These are phyloP conservation scores for Rhynchospora tenuis DNA, from an alignment of 176 grass and related monocot genomes.

Conservation along the genomic window DNA sequence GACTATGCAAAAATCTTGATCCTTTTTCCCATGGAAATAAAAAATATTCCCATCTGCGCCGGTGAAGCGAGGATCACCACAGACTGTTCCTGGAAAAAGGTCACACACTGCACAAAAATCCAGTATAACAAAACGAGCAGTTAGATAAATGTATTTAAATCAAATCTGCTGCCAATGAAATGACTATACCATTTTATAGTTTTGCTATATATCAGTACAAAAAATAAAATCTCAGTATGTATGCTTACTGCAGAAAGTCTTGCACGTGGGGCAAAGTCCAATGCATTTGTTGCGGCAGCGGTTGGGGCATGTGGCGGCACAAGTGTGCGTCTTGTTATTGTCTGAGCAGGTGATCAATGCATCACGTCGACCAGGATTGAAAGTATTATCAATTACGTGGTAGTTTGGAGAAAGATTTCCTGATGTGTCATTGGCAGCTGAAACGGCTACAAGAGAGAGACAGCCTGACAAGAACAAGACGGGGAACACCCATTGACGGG, in stretches of 20 bases:
- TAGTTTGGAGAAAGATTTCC: not conserved
- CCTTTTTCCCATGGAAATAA: conserved; percentile 67
- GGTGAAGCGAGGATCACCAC: conserved; percentile 58
- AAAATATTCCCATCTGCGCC: conserved; percentile 57
- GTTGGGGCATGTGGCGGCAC: conserved; percentile 15
- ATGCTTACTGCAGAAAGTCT: conserved; percentile 47
- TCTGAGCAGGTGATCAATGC: conserved; percentile 25
- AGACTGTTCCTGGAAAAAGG: conserved; percentile 31
- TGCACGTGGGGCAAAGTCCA: conserved; percentile 41
- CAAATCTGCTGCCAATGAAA: not conserved
- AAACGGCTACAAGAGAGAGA: conserved; percentile 8
- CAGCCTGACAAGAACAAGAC: conserved; percentile 4
- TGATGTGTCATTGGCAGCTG: not conserved
- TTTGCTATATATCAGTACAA: no score
- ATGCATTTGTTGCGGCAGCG: not conserved
- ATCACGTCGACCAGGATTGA: not conserved
- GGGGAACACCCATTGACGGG: not conserved
- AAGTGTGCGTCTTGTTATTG: not conserved
- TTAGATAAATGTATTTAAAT: not conserved
- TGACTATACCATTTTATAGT: not conserved
- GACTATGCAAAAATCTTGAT: conserved; percentile 49
- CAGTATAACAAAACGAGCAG: not conserved
- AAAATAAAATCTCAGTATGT: not conserved
- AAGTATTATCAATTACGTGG: not conserved
- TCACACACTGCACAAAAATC: conserved; percentile 18